Evolutionary conservation across 495 filamentous ascomycete genomes (phyloP).

Genomic region (Penicillium bovifimosum): DNA sequence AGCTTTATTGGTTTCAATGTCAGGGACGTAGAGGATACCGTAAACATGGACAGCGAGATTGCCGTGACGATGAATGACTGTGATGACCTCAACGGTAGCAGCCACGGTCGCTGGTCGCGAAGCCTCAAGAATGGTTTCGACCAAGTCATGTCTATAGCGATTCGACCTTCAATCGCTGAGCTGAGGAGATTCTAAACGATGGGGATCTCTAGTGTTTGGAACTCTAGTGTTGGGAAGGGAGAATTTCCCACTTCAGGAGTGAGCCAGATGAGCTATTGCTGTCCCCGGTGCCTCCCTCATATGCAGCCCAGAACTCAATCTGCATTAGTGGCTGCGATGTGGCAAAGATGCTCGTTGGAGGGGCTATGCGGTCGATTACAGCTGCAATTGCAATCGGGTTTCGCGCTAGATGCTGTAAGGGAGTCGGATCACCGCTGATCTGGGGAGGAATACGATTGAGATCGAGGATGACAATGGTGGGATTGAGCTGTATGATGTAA

Average conservation of each 20-base stretch:
- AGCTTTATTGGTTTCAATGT: neutral
- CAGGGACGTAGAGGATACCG: conserved; percentile 1
- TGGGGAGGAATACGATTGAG: neutral
- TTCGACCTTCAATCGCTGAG: neutral
- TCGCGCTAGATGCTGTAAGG: conserved; percentile 2
- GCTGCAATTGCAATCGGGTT: neutral
- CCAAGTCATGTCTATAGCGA: conserved; percentile 3
- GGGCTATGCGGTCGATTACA: neutral
- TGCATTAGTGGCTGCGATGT: neutral
- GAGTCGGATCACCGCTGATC: neutral
- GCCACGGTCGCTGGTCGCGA: conserved; percentile 6
- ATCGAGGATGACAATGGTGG: neutral
- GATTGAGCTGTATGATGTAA: neutral
- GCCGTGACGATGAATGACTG: conserved; percentile 15
- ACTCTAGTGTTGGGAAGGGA: too few relatives aligned
- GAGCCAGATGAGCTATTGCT: neutral
- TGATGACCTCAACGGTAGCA: conserved; percentile 13
- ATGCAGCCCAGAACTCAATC: neutral
- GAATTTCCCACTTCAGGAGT: neutral
- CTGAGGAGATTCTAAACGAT: neutral
- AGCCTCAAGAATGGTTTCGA: conserved; percentile 6
- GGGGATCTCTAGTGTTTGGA: too few relatives aligned
- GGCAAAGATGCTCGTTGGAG: neutral
- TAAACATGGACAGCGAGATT: conserved; percentile 11
- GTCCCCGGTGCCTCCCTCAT: neutral